Evolutionary conservation across 2,329 filamentous ascomycete species (phyloP).

Genomic region (Torrubiella hemipterigena): DNA sequence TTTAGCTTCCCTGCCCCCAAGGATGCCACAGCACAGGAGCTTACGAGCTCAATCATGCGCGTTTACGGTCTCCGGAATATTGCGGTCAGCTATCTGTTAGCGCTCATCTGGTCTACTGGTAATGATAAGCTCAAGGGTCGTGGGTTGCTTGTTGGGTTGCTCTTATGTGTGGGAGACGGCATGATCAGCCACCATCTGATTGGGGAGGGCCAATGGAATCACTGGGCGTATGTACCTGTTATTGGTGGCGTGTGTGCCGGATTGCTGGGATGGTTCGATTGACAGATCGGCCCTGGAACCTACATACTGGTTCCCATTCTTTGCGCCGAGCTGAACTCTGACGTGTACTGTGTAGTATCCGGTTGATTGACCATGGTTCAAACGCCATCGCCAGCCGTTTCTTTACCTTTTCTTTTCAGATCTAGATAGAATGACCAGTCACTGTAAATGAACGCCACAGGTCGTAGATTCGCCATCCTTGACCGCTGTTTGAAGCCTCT

Average conservation of each 20-base stretch:
- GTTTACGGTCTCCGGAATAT: conserved; percentile 10
- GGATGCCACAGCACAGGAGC: conserved; percentile 7
- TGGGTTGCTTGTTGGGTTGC: conserved; percentile 3
- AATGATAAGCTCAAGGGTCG: conserved; percentile 5
- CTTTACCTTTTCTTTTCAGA: too few species aligned
- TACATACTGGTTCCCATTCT: too few species aligned
- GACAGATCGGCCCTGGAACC: too few species aligned
- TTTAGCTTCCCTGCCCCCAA: conserved; percentile 9
- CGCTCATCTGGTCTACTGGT: conserved; percentile 8
- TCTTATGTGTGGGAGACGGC: conserved; percentile 8
- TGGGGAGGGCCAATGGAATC: conserved; percentile 11
- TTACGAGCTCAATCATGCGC: conserved; percentile 5
- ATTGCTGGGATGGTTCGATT: not conserved
- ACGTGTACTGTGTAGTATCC: too few species aligned
- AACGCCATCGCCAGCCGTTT: too few species aligned
- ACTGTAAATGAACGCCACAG: too few species aligned
- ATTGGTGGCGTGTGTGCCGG: not conserved
- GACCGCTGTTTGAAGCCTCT: too few species aligned
- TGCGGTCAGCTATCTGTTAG: conserved; percentile 9
- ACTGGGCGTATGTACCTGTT: conserved; percentile 10
- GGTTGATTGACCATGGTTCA: too few species aligned
- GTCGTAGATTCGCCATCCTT: too few species aligned
- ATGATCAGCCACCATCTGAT: conserved; percentile 8
- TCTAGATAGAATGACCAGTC: too few species aligned
- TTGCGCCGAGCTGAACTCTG: too few species aligned